Evolutionary conservation across 176 grass and related monocot species (phyloP).

Genomic region (Zea mays): DNA sequence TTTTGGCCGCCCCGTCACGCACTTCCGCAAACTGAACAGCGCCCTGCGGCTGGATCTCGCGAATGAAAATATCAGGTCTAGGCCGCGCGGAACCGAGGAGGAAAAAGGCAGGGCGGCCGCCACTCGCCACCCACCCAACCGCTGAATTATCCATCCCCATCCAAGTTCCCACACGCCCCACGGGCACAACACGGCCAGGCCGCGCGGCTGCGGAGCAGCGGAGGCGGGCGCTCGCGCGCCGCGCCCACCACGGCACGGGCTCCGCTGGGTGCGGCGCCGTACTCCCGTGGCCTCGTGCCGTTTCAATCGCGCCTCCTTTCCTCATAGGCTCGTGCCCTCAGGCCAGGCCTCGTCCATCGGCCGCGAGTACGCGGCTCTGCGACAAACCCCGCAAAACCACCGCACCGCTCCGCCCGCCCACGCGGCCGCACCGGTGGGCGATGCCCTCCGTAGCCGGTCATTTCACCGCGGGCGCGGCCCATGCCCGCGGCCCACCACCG

Average conservation of each 20-base stretch:
- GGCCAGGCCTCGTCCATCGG: neutral
- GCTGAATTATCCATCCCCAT: neutral
- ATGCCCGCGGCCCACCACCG: constrained; percentile 50
- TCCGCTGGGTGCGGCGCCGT: constrained; percentile 34
- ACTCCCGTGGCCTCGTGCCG: constrained; percentile 2
- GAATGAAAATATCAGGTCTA: neutral
- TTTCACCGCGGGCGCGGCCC: constrained; percentile 46
- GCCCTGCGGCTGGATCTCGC: neutral
- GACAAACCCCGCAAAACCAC: constrained; percentile 54
- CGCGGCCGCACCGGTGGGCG: constrained; percentile 56
- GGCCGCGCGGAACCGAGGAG: neutral
- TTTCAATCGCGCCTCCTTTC: neutral
- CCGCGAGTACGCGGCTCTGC: constrained; percentile 6
- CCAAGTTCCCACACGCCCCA: constrained; percentile 17
- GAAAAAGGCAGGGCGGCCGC: constrained; percentile 6
- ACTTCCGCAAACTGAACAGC: neutral
- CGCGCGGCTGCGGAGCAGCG: constrained; percentile 25
- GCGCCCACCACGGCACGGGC: constrained; percentile 20
- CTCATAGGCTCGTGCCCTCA: neutral
- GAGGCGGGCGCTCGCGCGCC: neutral
- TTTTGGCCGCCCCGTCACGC: neutral
- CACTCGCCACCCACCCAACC: neutral
- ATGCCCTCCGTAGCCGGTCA: constrained; percentile 45
- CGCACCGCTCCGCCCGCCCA: neutral
- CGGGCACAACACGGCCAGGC: constrained; percentile 17